Base-by-base conservation (phyloP, 192 early-diverging fungal species). In the Fimicolochytrium jonesii region DNA sequence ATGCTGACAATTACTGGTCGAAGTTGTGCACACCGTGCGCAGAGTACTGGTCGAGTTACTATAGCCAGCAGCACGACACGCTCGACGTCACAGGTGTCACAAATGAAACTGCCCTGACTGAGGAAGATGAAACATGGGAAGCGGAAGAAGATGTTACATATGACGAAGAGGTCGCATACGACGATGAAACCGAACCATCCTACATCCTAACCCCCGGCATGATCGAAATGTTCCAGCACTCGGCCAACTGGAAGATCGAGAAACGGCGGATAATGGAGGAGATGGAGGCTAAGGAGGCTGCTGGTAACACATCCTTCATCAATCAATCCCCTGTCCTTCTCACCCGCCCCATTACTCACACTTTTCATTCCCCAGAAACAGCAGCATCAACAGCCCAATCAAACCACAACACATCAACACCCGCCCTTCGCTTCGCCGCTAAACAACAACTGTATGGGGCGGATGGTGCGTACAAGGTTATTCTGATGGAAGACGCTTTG, bases 181-280 rank as follows among this genome's bases (percentile, higher is more conserved):
- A 39, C 37, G 37, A 39, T 17, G 23, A 15, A 13, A 28, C 48
- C 17, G 48, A 50, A 22, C 48, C 48, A 25, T 18, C 48, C 17
- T 50, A 20, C 23, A 13, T 15, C 13, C 41, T 59, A 23, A 59
- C 57, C 5, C 57, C 57, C 13, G 57, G 15, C 15, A 59, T 59
- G 57, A 59, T 59, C 30, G 57, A 37, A 3, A 59, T 59, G n/a
- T 59, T 59, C 29, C 42, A 30, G 26, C 57, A 59, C 28, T 59
- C 57, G 0, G 57, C 43, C 26, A 43, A 32, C 13, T 59, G 57
- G 57, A 59, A 55, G 34, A 13, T 11, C 10, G 33, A 55, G 26
- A 55, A 55, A 37, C 33, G 33, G 3, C 15, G 13, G 25, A 22
- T 15, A 4, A 22, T 34, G 11, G 53, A 30, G 15, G 53, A 55